Evolutionary conservation across 2,329 filamentous ascomycete species (phyloP).

Genomic region (Atkinsonella texensis): DNA sequence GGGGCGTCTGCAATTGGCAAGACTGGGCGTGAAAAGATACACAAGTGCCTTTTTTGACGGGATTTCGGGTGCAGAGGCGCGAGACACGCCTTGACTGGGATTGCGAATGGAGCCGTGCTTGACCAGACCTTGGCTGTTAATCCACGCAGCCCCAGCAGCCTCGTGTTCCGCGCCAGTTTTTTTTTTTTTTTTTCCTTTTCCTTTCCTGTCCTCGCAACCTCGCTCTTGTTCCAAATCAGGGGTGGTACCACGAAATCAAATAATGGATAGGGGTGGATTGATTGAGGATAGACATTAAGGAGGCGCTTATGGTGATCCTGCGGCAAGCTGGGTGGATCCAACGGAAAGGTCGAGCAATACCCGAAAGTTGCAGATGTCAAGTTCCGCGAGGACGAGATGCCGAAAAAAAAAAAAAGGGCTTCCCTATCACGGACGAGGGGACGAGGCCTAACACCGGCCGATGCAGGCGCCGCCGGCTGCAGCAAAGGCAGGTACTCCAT

Average conservation of each 20-base stretch:
- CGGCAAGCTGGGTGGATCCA: conserved; percentile 3
- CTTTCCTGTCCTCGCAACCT: not conserved
- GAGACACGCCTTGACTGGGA: conserved; percentile 9
- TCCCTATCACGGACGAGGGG: not conserved
- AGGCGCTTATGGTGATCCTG: not conserved
- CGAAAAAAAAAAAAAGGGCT: not conserved
- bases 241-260: not conserved
- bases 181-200: not conserved
- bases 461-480: not conserved
- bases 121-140: not conserved
- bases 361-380: conserved; percentile 3
- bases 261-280: not conserved
- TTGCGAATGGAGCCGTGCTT: conserved; percentile 4
- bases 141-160: conserved; percentile 4
- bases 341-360: conserved; percentile 4
- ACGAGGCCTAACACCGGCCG: not conserved
- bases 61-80: conserved; percentile 8
- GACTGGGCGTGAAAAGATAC: conserved; percentile 3
- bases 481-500: not conserved
- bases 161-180: conserved; percentile 5
- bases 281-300: not conserved
- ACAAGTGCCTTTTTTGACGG: conserved; percentile 3
- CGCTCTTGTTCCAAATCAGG: not conserved
- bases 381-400: not conserved
- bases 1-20: conserved; percentile 4